Base-by-base conservation (phyloP, 257 asterid genomes). In the Rubia yunnanensis region DNA sequence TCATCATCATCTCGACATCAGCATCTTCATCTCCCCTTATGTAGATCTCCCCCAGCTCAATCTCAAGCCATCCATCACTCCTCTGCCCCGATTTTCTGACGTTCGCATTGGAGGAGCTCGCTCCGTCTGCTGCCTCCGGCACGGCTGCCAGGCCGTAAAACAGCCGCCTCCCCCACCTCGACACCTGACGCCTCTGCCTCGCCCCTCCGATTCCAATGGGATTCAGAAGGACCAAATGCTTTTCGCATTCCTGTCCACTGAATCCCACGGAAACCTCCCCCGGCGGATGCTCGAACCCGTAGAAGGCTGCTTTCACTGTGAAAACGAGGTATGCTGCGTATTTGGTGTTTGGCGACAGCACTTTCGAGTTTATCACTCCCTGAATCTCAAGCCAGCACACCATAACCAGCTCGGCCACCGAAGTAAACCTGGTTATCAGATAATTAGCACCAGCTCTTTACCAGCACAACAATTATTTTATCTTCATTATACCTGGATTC, bases 271-370 rank as follows among this genome's bases (percentile, higher is more conserved):
- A 80, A 64, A 72, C 85, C 64, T 84, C 85, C 0, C 74, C 88
- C 0, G 80, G 76, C 13, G 50, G 72, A 77, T 49, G 14, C 0
- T 79, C 79, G 48, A 91, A 84, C 18, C 96, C 96, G 6, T 57
- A 2, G 26, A 62, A 5, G 41, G 72, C 46, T 6, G 81, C 27
- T 27, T 61, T 78, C 23, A n/a, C 26, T 6, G 74, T 72, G 86
- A 72, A 86, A 46, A 91, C 90, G 0, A 91, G 78, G 80, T 83
- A 91, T 13, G 92, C 95, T 52, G 86, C 89, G 57, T 91, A 91
- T 15, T 72, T 78, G 1, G 92, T 91, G 56, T 74, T 73, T 0
- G 78, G 70, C 4, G 98, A 88, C 58, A 91, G 84, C 85, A 68
- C 68, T 34, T 23, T 68, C 17, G 74, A 48, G 5, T 66, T 72